Conservation (phyloP, 2,329 filamentous ascomycete species). For the Xylaria sp. region DNA sequence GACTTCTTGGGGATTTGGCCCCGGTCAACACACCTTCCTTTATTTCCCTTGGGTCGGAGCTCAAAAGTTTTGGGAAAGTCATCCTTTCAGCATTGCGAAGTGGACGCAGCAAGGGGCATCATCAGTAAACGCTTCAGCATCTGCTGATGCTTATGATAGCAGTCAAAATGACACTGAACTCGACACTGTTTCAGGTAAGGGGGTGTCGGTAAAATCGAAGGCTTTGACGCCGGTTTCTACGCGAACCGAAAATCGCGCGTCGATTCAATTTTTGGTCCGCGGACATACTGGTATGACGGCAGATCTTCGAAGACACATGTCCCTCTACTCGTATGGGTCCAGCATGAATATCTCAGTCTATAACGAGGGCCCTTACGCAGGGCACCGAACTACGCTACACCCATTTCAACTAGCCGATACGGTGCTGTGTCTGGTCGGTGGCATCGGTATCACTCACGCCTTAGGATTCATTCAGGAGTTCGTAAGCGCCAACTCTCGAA, state of each 20-base stretch:
- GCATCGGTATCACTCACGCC: conserved; percentile 38
- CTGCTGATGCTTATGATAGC: not conserved
- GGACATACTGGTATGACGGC: conserved; percentile 35
- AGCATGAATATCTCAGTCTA: conserved; percentile 30
- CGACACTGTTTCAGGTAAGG: not conserved
- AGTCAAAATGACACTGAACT: not conserved
- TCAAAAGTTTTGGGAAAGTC: conserved; percentile 43
- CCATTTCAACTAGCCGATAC: conserved; percentile 34
- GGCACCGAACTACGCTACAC: conserved; percentile 28
- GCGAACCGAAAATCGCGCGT: conserved; percentile 1
- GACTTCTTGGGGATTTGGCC: conserved; percentile 18
- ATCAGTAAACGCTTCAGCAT: not conserved
- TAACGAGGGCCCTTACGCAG: conserved; percentile 37
- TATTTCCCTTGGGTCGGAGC: conserved; percentile 38
- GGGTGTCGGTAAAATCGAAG: not conserved
- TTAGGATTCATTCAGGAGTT: conserved; percentile 41
- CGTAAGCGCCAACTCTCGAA: conserved; percentile 14
- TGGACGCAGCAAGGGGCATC: conserved; percentile 23
- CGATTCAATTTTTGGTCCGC: conserved; percentile 32
- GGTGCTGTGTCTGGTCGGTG: conserved; percentile 36
- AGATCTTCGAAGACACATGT: conserved; percentile 28
- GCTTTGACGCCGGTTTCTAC: not conserved
- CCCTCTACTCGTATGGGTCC: conserved; percentile 11
- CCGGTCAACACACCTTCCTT: conserved; percentile 38
- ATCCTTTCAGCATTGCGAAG: conserved; percentile 43